These are phyloP conservation scores for Thielaviopsis ethacetica DNA, from an alignment of 2,329 filamentous ascomycete genomes.

Conservation along the genomic window DNA sequence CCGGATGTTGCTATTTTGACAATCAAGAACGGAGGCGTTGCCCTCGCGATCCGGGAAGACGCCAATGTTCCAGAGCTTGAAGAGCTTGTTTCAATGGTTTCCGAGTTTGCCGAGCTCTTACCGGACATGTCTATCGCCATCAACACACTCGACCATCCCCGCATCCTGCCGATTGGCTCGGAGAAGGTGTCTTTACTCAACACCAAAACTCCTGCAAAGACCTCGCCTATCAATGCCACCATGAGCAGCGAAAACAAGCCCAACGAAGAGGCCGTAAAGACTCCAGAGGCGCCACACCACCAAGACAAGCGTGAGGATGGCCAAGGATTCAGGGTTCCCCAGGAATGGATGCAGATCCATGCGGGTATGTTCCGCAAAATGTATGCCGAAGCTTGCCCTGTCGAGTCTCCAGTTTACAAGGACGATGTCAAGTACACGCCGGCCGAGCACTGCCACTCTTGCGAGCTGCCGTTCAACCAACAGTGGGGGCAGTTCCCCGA, in stretches of 20 bases:
- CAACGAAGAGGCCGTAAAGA: background rate
- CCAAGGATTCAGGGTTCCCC: background rate
- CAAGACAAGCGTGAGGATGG: background rate
- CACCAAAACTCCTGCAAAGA: background rate
- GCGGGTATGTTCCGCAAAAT: conserved; percentile 23
- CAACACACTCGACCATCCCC: conserved; percentile 61
- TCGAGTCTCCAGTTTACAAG: conserved; percentile 32
- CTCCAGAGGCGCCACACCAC: background rate
- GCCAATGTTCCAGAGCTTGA: conserved; percentile 23
- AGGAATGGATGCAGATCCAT: conserved; percentile 5
- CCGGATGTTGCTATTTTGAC: conserved; percentile 32
- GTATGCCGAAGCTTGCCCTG: conserved; percentile 40
- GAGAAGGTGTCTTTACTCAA: background rate
- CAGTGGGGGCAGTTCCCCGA: conserved; percentile 43
- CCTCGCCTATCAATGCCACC: background rate
- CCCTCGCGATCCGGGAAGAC: conserved; percentile 13
- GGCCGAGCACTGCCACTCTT: conserved; percentile 4
- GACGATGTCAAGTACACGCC: conserved; percentile 1
- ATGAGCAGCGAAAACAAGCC: background rate
- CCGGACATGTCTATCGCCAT: conserved; percentile 76
- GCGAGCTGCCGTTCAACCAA: conserved; percentile 32
- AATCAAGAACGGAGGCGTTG: conserved; percentile 47
- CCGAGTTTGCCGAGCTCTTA: conserved; percentile 52
- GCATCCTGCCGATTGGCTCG: conserved; percentile 32
- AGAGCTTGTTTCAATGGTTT: conserved; percentile 47